These are phyloP conservation scores for Neurospora sp. DNA, from an alignment of 495 filamentous ascomycete species.

Conservation along the genomic window DNA sequence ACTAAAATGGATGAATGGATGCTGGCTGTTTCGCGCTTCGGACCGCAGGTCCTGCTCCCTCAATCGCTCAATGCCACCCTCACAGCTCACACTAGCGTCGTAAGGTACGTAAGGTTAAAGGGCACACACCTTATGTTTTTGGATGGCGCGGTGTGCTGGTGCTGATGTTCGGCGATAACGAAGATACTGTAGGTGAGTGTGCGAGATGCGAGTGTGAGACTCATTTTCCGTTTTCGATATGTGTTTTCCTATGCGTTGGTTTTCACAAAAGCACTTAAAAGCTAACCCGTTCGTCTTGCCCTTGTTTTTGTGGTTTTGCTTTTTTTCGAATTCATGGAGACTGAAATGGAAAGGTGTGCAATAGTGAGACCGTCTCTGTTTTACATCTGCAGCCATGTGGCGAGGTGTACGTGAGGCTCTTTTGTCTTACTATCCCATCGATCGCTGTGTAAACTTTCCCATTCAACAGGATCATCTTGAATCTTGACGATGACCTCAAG, in stretches of 20 bases:
- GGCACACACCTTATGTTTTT: background rate
- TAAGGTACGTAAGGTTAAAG: background rate
- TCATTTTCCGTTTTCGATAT: no score
- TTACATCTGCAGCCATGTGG: background rate
- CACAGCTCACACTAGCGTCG: background rate
- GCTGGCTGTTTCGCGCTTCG: background rate
- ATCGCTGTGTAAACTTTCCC: no score
- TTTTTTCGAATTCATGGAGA: background rate
- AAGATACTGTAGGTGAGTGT: background rate
- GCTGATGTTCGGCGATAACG: background rate
- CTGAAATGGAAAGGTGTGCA: background rate
- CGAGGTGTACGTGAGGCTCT: background rate
- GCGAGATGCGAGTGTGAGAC: background rate
- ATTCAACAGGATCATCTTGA: background rate
- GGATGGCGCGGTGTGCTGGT: background rate
- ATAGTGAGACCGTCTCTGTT: background rate
- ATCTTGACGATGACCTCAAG: background rate
- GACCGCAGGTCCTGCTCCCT: background rate
- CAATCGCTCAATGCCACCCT: background rate
- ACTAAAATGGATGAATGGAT: background rate
- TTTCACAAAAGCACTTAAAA: no score
- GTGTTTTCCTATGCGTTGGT: background rate
- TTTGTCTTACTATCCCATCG: background rate
- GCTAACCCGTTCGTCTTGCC: no score
- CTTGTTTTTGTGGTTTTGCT: background rate